These are phyloP conservation scores for Dicorynia guianensis DNA, from an alignment of 306 rosid genomes.

Conservation along the genomic window DNA sequence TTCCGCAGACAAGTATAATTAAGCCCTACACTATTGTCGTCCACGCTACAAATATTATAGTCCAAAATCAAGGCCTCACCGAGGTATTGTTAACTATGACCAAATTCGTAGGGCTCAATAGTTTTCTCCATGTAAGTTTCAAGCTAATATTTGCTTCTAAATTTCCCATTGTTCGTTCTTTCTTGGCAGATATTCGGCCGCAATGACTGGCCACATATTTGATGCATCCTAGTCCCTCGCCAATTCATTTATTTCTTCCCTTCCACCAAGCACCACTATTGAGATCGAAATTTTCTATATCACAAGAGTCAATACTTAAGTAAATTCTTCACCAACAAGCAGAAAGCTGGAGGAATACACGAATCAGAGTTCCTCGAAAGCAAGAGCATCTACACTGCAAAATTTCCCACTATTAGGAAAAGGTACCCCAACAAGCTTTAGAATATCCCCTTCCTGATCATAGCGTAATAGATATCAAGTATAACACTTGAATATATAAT, in stretches of 20 bases:
- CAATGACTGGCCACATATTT: too few relatives aligned
- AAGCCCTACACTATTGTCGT: background rate
- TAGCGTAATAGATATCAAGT: conserved; percentile 32
- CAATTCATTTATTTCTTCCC: background rate
- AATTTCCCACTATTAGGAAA: background rate
- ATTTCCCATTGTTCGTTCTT: too few relatives aligned
- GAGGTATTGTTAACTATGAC: background rate
- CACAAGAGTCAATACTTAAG: background rate
- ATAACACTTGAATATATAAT: conserved; percentile 33
- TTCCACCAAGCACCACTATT: conserved; percentile 9
- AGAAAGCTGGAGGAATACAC: background rate
- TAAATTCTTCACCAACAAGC: background rate
- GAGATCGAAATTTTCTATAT: background rate
- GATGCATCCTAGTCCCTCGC: background rate
- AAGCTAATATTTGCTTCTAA: too few relatives aligned
- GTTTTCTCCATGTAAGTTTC: too few relatives aligned
- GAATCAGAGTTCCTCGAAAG: background rate
- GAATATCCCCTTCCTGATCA: conserved; percentile 10
- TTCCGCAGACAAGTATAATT: background rate
- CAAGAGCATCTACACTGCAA: background rate
- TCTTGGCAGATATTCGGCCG: too few relatives aligned
- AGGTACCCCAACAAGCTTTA: background rate
- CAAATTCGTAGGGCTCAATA: too few relatives aligned
- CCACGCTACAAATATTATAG: background rate
- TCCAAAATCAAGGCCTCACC: background rate